Percentiles rank a stretch among this genome's conserved stretches.
Conservation (phyloP, 148 eudicot genomes). For the Arbutus unedo region DNA sequence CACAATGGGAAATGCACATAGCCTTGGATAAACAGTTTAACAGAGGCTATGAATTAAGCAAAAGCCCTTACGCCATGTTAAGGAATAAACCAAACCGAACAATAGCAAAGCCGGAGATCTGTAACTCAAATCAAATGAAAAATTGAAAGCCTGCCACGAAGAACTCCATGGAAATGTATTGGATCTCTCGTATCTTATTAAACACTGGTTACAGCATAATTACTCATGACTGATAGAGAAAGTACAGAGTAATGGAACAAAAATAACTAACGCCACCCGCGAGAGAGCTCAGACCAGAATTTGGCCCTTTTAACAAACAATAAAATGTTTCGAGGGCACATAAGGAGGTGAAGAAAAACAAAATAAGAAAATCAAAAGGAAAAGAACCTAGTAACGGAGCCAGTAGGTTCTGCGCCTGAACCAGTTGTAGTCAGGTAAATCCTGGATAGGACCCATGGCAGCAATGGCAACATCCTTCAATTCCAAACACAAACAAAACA, state of each 20-base stretch:
- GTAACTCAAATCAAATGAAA: too few species aligned
- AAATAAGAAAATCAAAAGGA: not conserved
- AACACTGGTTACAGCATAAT: constrained; percentile 18
- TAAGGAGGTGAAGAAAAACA: not conserved
- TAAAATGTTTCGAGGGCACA: not conserved
- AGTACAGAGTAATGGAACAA: constrained; percentile 8
- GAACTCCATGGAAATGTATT: not conserved
- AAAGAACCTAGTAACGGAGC: constrained; percentile 66
- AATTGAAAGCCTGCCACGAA: not conserved
- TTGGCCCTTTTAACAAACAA: not conserved
- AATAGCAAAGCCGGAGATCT: not conserved
- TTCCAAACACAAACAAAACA: not conserved
- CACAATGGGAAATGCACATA: not conserved
- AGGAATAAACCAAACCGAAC: too few species aligned
- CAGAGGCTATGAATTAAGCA: too few species aligned
- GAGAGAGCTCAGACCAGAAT: not conserved
- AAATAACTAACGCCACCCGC: constrained; percentile 7
- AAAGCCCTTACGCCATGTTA: too few species aligned
- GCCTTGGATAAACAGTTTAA: too few species aligned
- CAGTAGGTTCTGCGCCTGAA: constrained; percentile 88
- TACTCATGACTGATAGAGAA: constrained; percentile 17
- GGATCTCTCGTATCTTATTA: not conserved
- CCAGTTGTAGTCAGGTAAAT: constrained; percentile 93
- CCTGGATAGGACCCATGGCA: constrained; percentile 72
- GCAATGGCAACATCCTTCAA: constrained; percentile 75